Percentiles rank a stretch among this genome's conserved stretches.
phyloP scores from a whole-genome alignment of 805 yeast species.

The Candida odintsovae region DNA sequence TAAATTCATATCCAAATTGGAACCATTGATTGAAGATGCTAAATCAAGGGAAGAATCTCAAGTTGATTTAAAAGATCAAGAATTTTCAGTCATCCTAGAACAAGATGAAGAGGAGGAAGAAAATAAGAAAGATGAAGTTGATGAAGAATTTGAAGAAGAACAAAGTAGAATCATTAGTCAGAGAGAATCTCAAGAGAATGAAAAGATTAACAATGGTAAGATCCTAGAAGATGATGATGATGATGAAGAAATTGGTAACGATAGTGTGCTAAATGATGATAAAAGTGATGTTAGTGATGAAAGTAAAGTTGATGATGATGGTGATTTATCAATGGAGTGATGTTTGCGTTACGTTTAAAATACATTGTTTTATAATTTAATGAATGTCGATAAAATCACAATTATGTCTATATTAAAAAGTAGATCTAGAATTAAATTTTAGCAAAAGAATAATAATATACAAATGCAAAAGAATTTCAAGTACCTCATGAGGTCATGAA shows the following conservation, averaged over 20 bases:
- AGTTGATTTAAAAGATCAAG: constrained; percentile 18
- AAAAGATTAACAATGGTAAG: not conserved
- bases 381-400: not conserved
- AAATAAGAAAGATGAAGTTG: not conserved
- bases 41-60: constrained; percentile 12
- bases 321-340: constrained; percentile 19
- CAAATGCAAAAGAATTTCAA: not conserved
- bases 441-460: not conserved
- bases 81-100: constrained; percentile 22
- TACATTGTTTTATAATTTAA: not conserved
- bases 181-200: not conserved
- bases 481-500: not conserved
- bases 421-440: not conserved
- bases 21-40: constrained; percentile 15
- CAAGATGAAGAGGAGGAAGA: constrained; percentile 18
- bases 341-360: not conserved
- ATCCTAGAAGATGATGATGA: not conserved
- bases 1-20: constrained; percentile 23
- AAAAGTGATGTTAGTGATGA: constrained; percentile 1
- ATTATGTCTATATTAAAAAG: no score
- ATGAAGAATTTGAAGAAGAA: constrained; percentile 22
- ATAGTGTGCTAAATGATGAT: not conserved
- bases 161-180: constrained; percentile 12
- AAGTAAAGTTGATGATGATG: constrained; percentile 9
- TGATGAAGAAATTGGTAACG: constrained; percentile 3